Evolutionary conservation across 2,329 filamentous ascomycete species (phyloP).

Genomic region (Botryosphaeria dothidea): DNA sequence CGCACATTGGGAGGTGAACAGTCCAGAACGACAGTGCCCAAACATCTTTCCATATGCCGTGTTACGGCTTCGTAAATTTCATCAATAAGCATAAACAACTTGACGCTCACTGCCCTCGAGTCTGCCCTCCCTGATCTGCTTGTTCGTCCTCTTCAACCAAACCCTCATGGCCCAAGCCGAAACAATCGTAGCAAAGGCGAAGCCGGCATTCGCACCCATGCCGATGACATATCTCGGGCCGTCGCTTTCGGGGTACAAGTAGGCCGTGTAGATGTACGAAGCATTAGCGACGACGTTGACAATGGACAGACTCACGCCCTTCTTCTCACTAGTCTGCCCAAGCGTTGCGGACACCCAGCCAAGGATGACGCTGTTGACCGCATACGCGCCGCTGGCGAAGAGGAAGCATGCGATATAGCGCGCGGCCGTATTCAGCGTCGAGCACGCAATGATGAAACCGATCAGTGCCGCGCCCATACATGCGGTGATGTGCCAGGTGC

Average conservation of each 20-base stretch:
- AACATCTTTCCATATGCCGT: no score
- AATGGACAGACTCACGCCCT: conserved; percentile 43
- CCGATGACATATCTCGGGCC: conserved; percentile 33
- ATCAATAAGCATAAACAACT: background rate
- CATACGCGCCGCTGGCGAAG: conserved; percentile 33
- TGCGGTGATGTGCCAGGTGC: conserved; percentile 29
- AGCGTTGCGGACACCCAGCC: conserved; percentile 45
- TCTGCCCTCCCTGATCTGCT: conserved; percentile 27
- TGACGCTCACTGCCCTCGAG: background rate
- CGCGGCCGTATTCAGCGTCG: conserved; percentile 30
- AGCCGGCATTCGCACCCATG: conserved; percentile 32
- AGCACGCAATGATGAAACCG: conserved; percentile 32
- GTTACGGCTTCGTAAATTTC: background rate
- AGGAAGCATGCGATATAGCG: conserved; percentile 35
- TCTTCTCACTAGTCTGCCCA: conserved; percentile 46
- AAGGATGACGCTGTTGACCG: conserved; percentile 32
- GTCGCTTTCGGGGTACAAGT: conserved; percentile 36
- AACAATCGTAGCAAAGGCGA: conserved; percentile 33
- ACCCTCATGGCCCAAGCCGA: conserved; percentile 35
- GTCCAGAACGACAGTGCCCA: no score
- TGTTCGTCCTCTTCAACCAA: conserved; percentile 33
- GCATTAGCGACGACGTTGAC: conserved; percentile 45
- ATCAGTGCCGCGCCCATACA: conserved; percentile 26
- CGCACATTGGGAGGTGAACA: no score
- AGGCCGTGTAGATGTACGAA: conserved; percentile 39